Conservation (phyloP, 176 grass and related monocot species). For the Ensete glaucum region DNA sequence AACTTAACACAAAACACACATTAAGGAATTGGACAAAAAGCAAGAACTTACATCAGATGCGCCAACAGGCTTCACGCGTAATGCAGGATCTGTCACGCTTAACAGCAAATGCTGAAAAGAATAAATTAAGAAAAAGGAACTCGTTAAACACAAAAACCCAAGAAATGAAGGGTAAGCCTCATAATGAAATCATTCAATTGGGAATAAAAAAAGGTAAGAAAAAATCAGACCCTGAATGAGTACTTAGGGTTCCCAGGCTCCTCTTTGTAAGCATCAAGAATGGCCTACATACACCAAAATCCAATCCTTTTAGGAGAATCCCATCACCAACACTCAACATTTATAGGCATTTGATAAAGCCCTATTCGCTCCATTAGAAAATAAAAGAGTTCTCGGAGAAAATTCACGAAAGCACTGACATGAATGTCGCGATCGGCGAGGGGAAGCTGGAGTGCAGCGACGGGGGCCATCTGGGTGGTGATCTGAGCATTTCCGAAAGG, state of each 20-base stretch:
- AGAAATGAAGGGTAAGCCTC: background rate
- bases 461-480: constrained; percentile 94
- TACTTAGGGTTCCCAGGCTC: constrained; percentile 75
- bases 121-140: background rate
- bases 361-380: background rate
- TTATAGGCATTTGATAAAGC: background rate
- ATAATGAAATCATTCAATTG: background rate
- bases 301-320: background rate
- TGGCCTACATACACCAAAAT: constrained; percentile 45
- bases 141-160: background rate
- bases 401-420: constrained; percentile 24
- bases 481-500: constrained; percentile 56
- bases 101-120: constrained; percentile 71
- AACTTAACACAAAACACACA: constrained; percentile 15
- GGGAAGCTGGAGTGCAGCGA: constrained; percentile 60
- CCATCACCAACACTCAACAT: background rate
- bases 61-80: constrained; percentile 71
- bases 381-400: background rate
- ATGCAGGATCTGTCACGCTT: constrained; percentile 72
- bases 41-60: constrained; percentile 63
- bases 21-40: constrained; percentile 3
- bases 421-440: constrained; percentile 88
- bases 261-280: constrained; percentile 81
- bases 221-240: constrained; percentile 59
- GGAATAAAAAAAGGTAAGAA: background rate